Conservation (phyloP, 139 green algal genomes). For the Mychonastes homosphaera region DNA sequence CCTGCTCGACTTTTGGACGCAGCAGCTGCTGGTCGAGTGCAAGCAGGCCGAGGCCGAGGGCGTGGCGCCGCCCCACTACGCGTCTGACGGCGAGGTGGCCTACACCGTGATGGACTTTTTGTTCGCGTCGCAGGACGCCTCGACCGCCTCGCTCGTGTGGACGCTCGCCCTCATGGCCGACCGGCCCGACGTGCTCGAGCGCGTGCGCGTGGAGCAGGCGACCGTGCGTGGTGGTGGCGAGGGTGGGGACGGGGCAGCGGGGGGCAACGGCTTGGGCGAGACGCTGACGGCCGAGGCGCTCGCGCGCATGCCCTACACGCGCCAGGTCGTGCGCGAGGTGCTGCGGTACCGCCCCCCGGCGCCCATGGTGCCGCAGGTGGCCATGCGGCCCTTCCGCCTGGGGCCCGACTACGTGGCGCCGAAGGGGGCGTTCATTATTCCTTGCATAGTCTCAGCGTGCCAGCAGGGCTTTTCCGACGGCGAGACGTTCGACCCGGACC, state of each 20-base stretch:
- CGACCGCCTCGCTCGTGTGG: conserved; percentile 70
- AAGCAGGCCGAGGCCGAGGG: conserved; percentile 50
- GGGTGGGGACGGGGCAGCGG: too few relatives aligned
- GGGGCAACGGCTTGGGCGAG: conserved; percentile 26
- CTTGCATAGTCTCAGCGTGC: conserved; percentile 47
- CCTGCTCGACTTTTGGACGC: conserved; percentile 62
- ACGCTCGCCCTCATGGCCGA: conserved; percentile 69
- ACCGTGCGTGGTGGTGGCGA: conserved; percentile 1
- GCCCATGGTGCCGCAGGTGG: conserved; percentile 75
- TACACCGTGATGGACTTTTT: conserved; percentile 78
- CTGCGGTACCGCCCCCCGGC: conserved; percentile 63
- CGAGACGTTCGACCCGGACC: conserved; percentile 68
- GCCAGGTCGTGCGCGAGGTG: conserved; percentile 71
- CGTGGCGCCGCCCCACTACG: conserved; percentile 39
- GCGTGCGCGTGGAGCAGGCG: conserved; percentile 25
- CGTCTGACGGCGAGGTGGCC: conserved; percentile 48
- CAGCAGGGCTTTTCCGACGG: conserved; percentile 63
- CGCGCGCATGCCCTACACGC: conserved; percentile 64
- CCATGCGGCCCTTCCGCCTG: conserved; percentile 55
- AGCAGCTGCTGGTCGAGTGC: conserved; percentile 29
- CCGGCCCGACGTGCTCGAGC: conserved; percentile 59
- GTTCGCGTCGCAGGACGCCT: conserved; percentile 79
- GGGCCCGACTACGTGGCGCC: conserved; percentile 56
- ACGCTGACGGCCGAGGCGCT: conserved; percentile 57
- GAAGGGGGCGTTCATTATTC: conserved; percentile 67